A percentile compares a stretch with the other conserved stretches of the same genome.
phyloP scores from a whole-genome alignment of 2,329 filamentous ascomycete genomes.

The Beauveria sp. region DNA sequence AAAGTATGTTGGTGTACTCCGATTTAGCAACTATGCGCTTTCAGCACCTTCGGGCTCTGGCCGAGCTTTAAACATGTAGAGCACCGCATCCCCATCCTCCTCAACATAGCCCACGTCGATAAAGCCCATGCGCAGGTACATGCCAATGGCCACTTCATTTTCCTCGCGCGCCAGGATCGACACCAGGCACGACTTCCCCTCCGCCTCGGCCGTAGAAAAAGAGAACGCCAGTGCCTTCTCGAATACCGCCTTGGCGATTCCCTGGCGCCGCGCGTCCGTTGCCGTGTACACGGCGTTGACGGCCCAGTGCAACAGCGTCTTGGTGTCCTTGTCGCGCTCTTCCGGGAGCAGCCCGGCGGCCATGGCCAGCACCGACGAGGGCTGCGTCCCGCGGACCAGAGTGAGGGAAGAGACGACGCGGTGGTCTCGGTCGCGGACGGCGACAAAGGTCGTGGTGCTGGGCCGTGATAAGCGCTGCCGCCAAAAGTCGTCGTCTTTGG shows the following conservation, averaged over 20 bases:
- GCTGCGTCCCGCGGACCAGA: neutral
- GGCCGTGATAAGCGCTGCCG: neutral
- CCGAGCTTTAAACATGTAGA: neutral
- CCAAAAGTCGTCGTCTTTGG: constrained; percentile 9
- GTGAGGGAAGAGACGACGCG: constrained; percentile 2
- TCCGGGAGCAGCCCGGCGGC: neutral
- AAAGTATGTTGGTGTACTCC: no score
- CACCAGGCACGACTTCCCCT: constrained; percentile 5
- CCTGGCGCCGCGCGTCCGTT: neutral
- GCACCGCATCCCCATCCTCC: neutral
- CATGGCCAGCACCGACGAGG: neutral
- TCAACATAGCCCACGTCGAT: constrained; percentile 6
- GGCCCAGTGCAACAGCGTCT: constrained; percentile 1
- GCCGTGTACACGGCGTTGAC: constrained; percentile 9
- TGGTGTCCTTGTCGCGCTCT: constrained; percentile 2
- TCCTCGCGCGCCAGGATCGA: neutral
- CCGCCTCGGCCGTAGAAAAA: neutral
- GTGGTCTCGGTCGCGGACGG: neutral
- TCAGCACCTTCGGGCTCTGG: neutral
- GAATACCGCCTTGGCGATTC: constrained; percentile 1
- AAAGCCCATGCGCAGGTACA: constrained; percentile 4
- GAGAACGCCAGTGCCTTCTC: neutral
- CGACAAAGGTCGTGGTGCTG: neutral
- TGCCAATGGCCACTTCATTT: neutral
- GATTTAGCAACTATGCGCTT: neutral